These are phyloP conservation scores for Curvularia lunata DNA, from an alignment of 2,329 filamentous ascomycete species.

Conservation along the genomic window DNA sequence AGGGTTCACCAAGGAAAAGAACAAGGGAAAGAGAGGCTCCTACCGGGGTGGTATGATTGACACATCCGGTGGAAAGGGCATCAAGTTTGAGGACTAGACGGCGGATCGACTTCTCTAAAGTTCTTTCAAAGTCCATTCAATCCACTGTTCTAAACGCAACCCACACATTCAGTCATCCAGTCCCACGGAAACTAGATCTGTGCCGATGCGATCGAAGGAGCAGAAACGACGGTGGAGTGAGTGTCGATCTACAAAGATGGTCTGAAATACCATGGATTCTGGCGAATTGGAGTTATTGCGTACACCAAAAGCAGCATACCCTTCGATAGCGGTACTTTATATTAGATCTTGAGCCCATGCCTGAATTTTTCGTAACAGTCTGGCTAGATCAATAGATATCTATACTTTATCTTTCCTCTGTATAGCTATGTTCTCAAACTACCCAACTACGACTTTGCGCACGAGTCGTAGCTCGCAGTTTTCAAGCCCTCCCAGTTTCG, in stretches of 20 bases:
- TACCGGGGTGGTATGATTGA: constrained; percentile 92
- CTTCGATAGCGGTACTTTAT: constrained; percentile 12
- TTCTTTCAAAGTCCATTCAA: not conserved
- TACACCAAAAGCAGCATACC: constrained; percentile 34
- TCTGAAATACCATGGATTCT: not conserved
- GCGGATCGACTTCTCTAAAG: not conserved
- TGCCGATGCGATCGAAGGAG: not conserved
- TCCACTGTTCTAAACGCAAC: not conserved
- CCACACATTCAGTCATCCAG: not conserved
- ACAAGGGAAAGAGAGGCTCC: constrained; percentile 80
- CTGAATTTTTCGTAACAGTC: not conserved
- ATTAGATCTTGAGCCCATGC: not conserved
- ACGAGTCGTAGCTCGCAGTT: not conserved
- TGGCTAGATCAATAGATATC: constrained; percentile 9
- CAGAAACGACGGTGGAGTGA: not conserved
- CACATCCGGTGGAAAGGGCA: constrained; percentile 77
- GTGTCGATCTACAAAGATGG: not conserved
- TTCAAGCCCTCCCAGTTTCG: not conserved
- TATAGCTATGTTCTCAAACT: not conserved
- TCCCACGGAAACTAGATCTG: not conserved
- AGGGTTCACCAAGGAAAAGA: constrained; percentile 99
- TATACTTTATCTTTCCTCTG: not conserved
- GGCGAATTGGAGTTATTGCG: constrained; percentile 18
- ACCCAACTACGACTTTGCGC: not conserved
- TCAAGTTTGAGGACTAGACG: constrained; percentile 87